Evolutionary conservation across 2,329 filamentous ascomycete species (phyloP), one percentile per base, ranked within the genome.

Genomic region (Monosporascus sp.): DNA sequence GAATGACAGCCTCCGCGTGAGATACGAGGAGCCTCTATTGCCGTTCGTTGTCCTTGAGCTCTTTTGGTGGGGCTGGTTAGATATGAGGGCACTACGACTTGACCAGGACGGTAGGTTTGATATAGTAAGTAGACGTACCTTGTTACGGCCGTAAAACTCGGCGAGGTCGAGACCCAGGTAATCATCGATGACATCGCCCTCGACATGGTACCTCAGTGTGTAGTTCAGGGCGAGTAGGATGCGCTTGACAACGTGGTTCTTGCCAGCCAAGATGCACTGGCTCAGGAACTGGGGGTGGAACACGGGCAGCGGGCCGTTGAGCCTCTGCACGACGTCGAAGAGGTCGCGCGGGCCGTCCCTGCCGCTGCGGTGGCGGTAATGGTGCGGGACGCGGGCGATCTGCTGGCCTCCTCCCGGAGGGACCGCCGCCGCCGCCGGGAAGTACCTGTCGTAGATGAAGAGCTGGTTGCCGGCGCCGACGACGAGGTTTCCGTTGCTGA

Each of bases 261-360:
- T 96, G 1, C 92, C 93, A 20, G 86, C 82, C 26, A 96, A 76
- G 38, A 96, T 90, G 62, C 89, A 93, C 68, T 97, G 90, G 50
- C 89, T 88, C 26, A 97, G 73, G 54, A 96, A 90, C 64, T 96
- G 91, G 0, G 94, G 94, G 64, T 99, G 93, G 63, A 96, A 99
- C 2, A 95, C 80, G 0, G 94, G 91, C 7, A 97, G 75, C 2
- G 92, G 88, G 0, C 91, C 90, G 64, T 97, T 97, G 48, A 97
- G 77, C 56, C 89, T 80, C 60, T 89, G 88, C 11, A 95, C 89
- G 8, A 91, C 81, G 40, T 92, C 85, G 60, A 95, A 96, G 5
- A 96, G 74, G 65, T 94, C 86, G 67, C 84, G 80, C 1, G 76
- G 77, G 5, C 77, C 77, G 64, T 73, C 72, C 55, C 76, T 77